Base-by-base conservation (phyloP, 2,329 filamentous ascomycete species). In the Diaporthe sp. region DNA sequence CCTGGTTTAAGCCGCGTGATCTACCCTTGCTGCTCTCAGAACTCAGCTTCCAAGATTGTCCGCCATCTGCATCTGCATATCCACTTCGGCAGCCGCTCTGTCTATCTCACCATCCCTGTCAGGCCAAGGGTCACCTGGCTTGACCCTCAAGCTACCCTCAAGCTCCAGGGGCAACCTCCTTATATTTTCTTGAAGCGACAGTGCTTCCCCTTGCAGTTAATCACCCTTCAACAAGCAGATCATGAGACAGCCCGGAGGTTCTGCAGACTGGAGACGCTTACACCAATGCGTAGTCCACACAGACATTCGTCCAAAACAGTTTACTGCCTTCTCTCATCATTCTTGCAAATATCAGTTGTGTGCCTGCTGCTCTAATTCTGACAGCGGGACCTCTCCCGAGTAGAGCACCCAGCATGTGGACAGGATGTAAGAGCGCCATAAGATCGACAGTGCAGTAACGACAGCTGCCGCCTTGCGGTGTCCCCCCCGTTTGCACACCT, bases 1-100 rank as follows among this genome's bases (percentile, higher is more conserved):
- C 63, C 63, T 68, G 47, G 32, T 68, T 39, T 68, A 53, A 68
- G 63, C 63, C 63, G 63, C 63, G 47, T 68, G 63, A 68, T 68
- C 47, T 51, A 68, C 47, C 63, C 63, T 39, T 68, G 47, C 30
- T 39, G 22, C 63, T 68, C 63, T 68, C 63, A 68, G 63, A 68
- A 68, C 63, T 68, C 63, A 68, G 63, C 50, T 55, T 58, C 35
- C 70, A 63, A 61, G 56, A 55, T 53, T 63, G 53, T 25, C 58
- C 55, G 70, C 70, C 59, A 61, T 71, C 70, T 63, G 56, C 69
- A 61, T 61, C 55, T 71, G 69, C 70, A 71, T 71, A 55, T 71
- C 37, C 70, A 71, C 70, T 63, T 55, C 70, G 70, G 70, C 70
- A 71, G 70, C 70, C 70, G 70, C 70, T 71, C 56, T 71, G 56